A percentile compares a stretch with the other conserved stretches of the same genome.
Conservation (phyloP, 345 rosid species). For the Hypericum androsaemum region DNA sequence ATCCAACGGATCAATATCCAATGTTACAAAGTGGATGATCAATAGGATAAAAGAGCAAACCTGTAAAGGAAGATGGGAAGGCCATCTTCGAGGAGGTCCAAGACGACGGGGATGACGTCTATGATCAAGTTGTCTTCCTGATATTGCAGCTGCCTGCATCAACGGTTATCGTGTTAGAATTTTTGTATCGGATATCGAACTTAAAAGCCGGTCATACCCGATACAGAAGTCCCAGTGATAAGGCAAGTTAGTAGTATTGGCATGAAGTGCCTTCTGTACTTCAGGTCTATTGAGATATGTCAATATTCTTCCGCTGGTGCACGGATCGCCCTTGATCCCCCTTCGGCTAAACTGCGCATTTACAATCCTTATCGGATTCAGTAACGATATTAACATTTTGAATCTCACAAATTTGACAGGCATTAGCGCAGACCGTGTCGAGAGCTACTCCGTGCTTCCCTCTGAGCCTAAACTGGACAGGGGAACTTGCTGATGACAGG, state of each 20-base stretch:
- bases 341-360: conserved; percentile 13
- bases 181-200: too few relatives aligned
- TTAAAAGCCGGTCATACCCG: conserved; percentile 25
- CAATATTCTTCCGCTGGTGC: conserved; percentile 18
- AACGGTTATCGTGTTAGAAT: background rate
- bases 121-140: conserved; percentile 18
- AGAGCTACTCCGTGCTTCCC: conserved; percentile 20
- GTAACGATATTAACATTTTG: too few relatives aligned
- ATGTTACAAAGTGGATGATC: background rate
- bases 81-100: conserved; percentile 18
- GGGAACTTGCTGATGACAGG: conserved; percentile 2
- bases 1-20: background rate
- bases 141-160: conserved; percentile 26
- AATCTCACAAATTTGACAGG: background rate
- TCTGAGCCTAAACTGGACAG: conserved; percentile 14
- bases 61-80: conserved; percentile 27
- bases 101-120: conserved; percentile 18
- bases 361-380: background rate
- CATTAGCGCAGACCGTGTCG: conserved; percentile 8
- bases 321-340: conserved; percentile 16
- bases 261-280: conserved; percentile 34
- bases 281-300: conserved; percentile 24
- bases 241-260: conserved; percentile 34
- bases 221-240: conserved; percentile 21
- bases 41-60: conserved; percentile 5